Conservation (phyloP, 179 eudicot genomes). For the Pouteria campechiana region DNA sequence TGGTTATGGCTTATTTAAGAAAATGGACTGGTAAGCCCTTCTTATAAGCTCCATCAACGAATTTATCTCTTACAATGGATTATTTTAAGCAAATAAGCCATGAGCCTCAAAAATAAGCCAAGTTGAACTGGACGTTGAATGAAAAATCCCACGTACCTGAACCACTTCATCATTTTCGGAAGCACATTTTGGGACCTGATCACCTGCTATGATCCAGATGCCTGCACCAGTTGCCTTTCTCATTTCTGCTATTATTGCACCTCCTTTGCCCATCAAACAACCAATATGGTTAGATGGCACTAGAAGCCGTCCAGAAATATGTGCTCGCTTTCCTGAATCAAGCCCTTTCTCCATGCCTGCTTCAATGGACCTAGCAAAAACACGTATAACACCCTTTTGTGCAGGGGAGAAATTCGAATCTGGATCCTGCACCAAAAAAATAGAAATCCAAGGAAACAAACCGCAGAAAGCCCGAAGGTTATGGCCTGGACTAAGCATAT, state of each 20-base stretch:
- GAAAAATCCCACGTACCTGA: slow-evolving; percentile 44
- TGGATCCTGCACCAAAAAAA: slow-evolving; percentile 30
- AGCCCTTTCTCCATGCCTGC: slow-evolving; percentile 38
- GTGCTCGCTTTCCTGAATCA: slow-evolving; percentile 25
- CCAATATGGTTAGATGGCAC: slow-evolving; percentile 58
- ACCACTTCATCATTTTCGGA: slow-evolving; percentile 52
- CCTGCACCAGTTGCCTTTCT: slow-evolving; percentile 59
- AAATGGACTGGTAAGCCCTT: too few species aligned
- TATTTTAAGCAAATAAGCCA: too few species aligned
- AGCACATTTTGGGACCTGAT: slow-evolving; percentile 54
- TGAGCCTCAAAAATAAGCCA: too few species aligned
- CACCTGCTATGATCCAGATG: slow-evolving; percentile 37
- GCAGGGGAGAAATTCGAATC: slow-evolving; percentile 59
- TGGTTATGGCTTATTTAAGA: too few species aligned
- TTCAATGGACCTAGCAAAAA: slow-evolving; percentile 49
- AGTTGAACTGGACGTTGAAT: too few species aligned
- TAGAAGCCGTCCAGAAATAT: slow-evolving; percentile 42
- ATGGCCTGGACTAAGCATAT: not conserved
- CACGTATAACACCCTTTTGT: slow-evolving; percentile 57
- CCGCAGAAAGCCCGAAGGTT: not conserved
- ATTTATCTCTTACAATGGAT: too few species aligned
- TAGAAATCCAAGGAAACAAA: slow-evolving; percentile 3
- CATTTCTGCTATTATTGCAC: slow-evolving; percentile 58
- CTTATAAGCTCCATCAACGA: too few species aligned
- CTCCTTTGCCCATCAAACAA: slow-evolving; percentile 77